Base-by-base conservation (phyloP, 331 rosid species). In the Cydonia oblonga region DNA sequence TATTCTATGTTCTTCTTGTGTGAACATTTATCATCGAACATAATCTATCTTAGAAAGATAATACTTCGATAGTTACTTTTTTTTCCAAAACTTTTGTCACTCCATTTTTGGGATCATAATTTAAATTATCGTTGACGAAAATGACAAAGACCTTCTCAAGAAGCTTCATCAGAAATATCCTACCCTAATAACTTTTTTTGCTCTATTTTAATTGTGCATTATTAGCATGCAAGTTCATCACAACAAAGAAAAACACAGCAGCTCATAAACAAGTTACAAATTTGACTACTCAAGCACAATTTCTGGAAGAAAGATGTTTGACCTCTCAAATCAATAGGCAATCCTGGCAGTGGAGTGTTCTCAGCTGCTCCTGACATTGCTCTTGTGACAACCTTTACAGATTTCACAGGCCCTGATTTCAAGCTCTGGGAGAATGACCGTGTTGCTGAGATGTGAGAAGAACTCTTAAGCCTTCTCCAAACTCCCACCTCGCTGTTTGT, bases 321-420 rank as follows among this genome's bases (percentile, higher is more conserved):
- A 80, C 84, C 84, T 80, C 80, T 80, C 76, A 80, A 71, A 80
- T 80, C 80, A 65, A 80, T 32, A 4, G 84, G 77, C 69, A 80
- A 70, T 64, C 80, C 80, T 7, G 84, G 68, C 60, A 80, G 44
- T 10, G 74, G 76, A 61, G 16, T 46, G 76, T 11, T 58, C 73
- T 75, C 74, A 64, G 62, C 65, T 10, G 22, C 66, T 8, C 65
- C 72, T 20, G 80, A 75, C 76, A 75, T 33, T 6, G 84, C 84
- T 65, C 70, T 61, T 6, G 63, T 66, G 59, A 66, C 46, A 44
- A 24, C 64, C 52, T 58, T 66, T 5, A 64, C 51, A 1, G 53
- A 46, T 16, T 57, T 71, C 8, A 2, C 20, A 30, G 69, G 49
- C 24, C 51, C 57, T 22, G 66, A 64, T 6, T 29, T 33, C 35